A percentile compares a stretch with the other conserved stretches of the same genome.
These are phyloP conservation scores for Ophiostoma sp. DNA, from an alignment of 2,329 filamentous ascomycete species.

Conservation along the genomic window DNA sequence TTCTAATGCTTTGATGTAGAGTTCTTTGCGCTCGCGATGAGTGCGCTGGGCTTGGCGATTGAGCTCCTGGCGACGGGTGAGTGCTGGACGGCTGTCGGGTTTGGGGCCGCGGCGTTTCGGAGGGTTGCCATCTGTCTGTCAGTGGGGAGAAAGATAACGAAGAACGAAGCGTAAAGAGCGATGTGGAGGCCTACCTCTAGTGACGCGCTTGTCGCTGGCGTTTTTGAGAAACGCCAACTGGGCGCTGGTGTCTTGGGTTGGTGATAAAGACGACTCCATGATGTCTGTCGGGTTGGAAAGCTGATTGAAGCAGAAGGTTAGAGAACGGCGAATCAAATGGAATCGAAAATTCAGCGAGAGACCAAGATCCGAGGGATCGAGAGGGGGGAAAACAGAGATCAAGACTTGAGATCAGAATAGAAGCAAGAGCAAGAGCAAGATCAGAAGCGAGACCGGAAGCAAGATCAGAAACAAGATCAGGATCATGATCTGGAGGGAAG, in stretches of 20 bases:
- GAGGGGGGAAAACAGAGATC: neutral
- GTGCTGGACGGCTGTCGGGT: slow-evolving; percentile 88
- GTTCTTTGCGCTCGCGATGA: slow-evolving; percentile 91
- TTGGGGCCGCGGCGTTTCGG: slow-evolving; percentile 91
- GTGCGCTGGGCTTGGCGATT: slow-evolving; percentile 93
- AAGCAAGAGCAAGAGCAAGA: neutral
- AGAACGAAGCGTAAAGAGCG: neutral
- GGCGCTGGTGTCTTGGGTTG: slow-evolving; percentile 39
- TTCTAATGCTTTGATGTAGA: slow-evolving; percentile 91
- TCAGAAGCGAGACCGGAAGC: neutral
- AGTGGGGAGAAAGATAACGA: neutral
- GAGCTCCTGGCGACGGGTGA: slow-evolving; percentile 86
- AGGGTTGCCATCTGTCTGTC: slow-evolving; percentile 66
- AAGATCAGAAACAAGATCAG: neutral
- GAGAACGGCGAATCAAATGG: neutral
- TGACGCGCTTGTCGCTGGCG: slow-evolving; percentile 66
- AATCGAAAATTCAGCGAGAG: neutral
- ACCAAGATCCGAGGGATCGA: neutral
- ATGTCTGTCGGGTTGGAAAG: slow-evolving; percentile 25
- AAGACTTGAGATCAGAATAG: neutral
- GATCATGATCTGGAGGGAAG: neutral
- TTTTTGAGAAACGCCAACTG: slow-evolving; percentile 59
- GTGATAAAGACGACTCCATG: slow-evolving; percentile 47
- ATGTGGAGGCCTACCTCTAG: slow-evolving; percentile 53
- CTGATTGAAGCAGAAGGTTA: too few relatives aligned